Conservation (phyloP, 176 grass and related monocot genomes). For the Canna indica region DNA sequence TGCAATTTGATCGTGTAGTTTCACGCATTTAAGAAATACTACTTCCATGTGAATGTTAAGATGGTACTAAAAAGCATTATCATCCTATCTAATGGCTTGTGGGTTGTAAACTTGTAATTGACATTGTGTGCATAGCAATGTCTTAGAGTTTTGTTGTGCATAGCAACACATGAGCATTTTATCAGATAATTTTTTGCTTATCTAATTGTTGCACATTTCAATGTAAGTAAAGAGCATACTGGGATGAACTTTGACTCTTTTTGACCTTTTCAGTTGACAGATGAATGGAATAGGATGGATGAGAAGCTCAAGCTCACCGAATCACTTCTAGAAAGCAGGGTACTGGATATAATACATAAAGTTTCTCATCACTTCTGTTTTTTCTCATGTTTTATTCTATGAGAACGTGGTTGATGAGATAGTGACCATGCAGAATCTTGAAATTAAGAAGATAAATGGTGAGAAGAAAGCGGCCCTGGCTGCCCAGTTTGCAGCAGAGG, state of each 20-base stretch:
- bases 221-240: background rate
- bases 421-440: conserved; percentile 62
- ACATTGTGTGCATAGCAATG: too few relatives aligned
- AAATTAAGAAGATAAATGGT: conserved; percentile 94
- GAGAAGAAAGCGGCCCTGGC: conserved; percentile 82
- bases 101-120: too few relatives aligned
- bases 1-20: too few relatives aligned
- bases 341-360: conserved; percentile 22
- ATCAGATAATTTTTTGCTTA: background rate
- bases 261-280: conserved; percentile 55
- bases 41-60: background rate
- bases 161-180: background rate
- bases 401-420: conserved; percentile 14
- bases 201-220: background rate
- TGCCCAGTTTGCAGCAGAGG: conserved; percentile 93
- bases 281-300: conserved; percentile 71
- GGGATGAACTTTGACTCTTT: background rate
- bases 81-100: background rate
- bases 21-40: background rate
- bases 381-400: conserved; percentile 11
- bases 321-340: conserved; percentile 74
- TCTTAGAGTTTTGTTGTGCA: background rate
- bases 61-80: background rate
- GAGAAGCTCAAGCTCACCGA: conserved; percentile 88
- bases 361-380: conserved; percentile 9